Evolutionary conservation across 192 early-diverging fungal species (phyloP).

Genomic region (Backusella parvicylindrica): DNA sequence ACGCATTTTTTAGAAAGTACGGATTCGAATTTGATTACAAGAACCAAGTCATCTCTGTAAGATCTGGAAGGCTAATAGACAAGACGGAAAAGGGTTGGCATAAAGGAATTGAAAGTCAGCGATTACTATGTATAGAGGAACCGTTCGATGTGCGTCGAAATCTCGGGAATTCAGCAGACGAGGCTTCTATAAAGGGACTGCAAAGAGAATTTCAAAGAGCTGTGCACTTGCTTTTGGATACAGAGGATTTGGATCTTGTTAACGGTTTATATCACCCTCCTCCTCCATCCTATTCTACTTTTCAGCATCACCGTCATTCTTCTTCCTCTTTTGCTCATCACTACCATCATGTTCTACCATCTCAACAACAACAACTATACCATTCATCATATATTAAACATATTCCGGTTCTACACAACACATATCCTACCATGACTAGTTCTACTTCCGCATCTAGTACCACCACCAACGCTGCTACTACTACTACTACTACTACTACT

Average conservation of each 20-base stretch:
- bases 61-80: conserved; percentile 74
- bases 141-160: conserved; percentile 88
- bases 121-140: conserved; percentile 86
- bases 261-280: conserved; percentile 11
- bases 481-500: background rate
- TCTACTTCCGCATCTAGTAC: background rate
- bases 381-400: background rate
- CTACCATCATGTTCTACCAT: background rate
- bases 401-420: background rate
- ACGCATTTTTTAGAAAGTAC: conserved; percentile 78
- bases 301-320: background rate
- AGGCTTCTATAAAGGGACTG: conserved; percentile 70
- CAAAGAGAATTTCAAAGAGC: conserved; percentile 80
- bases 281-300: background rate
- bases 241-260: conserved; percentile 1
- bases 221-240: conserved; percentile 29
- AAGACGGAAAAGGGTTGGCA: conserved; percentile 91
- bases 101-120: conserved; percentile 56
- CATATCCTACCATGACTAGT: background rate
- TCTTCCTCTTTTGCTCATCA: background rate
- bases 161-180: conserved; percentile 88
- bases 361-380: background rate
- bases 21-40: conserved; percentile 86
- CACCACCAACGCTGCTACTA: background rate
- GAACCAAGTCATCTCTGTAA: conserved; percentile 71